phyloP scores from a whole-genome alignment of 2,329 filamentous ascomycete genomes.

The Penicillium sp. region DNA sequence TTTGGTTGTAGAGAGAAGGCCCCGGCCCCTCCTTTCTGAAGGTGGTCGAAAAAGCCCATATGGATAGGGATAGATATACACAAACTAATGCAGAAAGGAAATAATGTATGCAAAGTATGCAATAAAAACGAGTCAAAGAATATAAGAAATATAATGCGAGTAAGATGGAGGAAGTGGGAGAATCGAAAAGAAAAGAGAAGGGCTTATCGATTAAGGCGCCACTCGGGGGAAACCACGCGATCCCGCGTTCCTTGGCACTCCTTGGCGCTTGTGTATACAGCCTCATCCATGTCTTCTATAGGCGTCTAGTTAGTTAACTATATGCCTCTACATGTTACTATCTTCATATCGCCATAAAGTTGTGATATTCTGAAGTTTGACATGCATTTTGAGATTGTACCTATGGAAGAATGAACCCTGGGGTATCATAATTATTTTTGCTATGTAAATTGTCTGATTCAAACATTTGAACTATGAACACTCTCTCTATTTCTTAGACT shows the following conservation, averaged over 20 bases:
- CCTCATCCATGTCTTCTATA: background rate
- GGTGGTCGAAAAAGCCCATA: constrained; percentile 49
- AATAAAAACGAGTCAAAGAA: background rate
- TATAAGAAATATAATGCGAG: constrained; percentile 3
- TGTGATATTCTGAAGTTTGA: background rate
- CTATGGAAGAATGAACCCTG: constrained; percentile 14
- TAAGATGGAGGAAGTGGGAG: background rate
- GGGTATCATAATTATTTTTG: constrained; percentile 22
- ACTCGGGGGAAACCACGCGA: constrained; percentile 23
- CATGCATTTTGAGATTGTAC: background rate
- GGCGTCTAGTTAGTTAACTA: too few relatives aligned
- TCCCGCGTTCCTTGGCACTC: constrained; percentile 7
- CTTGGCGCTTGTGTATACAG: background rate
- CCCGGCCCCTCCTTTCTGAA: constrained; percentile 46
- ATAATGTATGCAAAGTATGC: constrained; percentile 14
- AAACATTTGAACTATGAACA: constrained; percentile 18
- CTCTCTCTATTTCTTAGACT: constrained; percentile 46
- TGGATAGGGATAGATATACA: constrained; percentile 20
- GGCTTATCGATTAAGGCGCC: constrained; percentile 20
- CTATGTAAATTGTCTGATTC: constrained; percentile 15
- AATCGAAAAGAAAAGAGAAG: constrained; percentile 10
- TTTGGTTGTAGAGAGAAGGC: constrained; percentile 44
- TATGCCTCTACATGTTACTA: too few relatives aligned
- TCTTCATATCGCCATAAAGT: background rate
- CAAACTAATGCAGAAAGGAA: constrained; percentile 12